Evolutionary conservation across 371 early-diverging fungal genomes (phyloP).

Genomic region (Furculomyces boomerangus): DNA sequence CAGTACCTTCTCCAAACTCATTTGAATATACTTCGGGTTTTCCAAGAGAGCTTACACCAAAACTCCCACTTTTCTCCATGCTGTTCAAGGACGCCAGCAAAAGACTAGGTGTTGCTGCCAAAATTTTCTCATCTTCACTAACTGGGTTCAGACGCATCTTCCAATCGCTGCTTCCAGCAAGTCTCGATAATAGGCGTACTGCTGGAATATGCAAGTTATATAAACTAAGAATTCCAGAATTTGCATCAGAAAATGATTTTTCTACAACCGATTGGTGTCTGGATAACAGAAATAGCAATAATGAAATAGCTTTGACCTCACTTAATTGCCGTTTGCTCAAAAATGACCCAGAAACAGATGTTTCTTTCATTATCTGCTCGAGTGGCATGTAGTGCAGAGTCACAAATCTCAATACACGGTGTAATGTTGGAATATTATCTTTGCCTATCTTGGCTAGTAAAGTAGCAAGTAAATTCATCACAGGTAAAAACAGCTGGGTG

Average conservation of each 20-base stretch:
- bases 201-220: conserved; percentile 14
- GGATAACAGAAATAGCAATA: conserved; percentile 11
- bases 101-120: conserved; percentile 8
- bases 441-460: conserved; percentile 31
- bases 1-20: no score
- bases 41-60: background rate
- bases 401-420: conserved; percentile 36
- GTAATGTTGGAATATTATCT: conserved; percentile 26
- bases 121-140: conserved; percentile 24
- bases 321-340: conserved; percentile 25
- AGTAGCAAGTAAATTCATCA: conserved; percentile 37
- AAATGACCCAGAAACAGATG: conserved; percentile 6
- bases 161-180: conserved; percentile 10
- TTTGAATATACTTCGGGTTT: background rate
- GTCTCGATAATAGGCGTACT: conserved; percentile 18
- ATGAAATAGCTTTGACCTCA: conserved; percentile 26
- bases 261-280: conserved; percentile 21
- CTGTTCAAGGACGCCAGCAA: background rate
- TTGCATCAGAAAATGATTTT: conserved; percentile 12
- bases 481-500: conserved; percentile 37
- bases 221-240: conserved; percentile 16
- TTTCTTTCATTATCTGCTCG: conserved; percentile 34
- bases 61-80: background rate
- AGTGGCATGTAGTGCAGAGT: conserved; percentile 39
- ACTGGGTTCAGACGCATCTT: conserved; percentile 7